Evolutionary conservation across 106 monocot species (phyloP).

Genomic region (Triglochin maritima): DNA sequence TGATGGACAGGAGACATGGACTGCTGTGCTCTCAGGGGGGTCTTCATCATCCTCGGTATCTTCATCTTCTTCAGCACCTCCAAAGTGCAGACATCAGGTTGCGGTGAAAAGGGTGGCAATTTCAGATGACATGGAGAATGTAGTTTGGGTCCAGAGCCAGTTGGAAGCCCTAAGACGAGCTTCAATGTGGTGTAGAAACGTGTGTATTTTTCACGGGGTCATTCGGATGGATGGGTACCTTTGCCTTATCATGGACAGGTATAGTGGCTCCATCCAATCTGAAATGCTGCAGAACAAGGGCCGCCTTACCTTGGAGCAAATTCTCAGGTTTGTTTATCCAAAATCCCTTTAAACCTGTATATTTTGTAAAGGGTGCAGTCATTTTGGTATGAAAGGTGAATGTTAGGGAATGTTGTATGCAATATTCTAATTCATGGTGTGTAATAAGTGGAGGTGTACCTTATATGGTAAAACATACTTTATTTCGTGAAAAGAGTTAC

Average conservation of each 20-base stretch:
- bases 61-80: conserved; percentile 9
- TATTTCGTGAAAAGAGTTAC: no score
- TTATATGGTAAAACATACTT: no score
- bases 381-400: no score
- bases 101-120: conserved; percentile 65
- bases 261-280: conserved; percentile 53
- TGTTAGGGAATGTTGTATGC: no score
- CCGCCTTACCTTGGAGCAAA: conserved; percentile 92
- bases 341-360: not conserved
- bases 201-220: conserved; percentile 78
- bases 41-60: conserved; percentile 24
- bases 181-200: conserved; percentile 96
- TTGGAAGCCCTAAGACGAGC: conserved; percentile 51
- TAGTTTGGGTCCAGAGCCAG: conserved; percentile 47
- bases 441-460: no score
- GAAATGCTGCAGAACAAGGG: conserved; percentile 97
- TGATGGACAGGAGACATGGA: conserved; percentile 76
- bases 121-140: conserved; percentile 63
- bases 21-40: conserved; percentile 51
- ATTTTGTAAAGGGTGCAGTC: no score
- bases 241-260: conserved; percentile 91
- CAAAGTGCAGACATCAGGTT: conserved; percentile 68
- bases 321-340: conserved; percentile 56
- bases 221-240: conserved; percentile 53
- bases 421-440: no score